A percentile compares a stretch with the other conserved stretches of the same genome.
phyloP scores from a whole-genome alignment of 164 flowering plant species.

The Aristolochia fimbriata region DNA sequence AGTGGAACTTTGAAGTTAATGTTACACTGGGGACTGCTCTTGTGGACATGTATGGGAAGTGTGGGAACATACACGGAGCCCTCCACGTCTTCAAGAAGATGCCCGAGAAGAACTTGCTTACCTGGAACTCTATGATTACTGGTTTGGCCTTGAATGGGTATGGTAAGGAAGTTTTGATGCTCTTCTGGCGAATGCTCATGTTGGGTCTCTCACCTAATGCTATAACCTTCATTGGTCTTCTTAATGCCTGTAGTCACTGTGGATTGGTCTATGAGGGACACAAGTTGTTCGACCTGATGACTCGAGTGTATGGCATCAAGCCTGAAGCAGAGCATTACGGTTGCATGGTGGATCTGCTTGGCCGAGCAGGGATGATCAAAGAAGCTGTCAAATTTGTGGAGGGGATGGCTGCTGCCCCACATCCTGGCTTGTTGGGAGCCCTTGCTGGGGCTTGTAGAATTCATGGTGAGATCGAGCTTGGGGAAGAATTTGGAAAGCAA shows the following conservation, averaged over 20 bases:
- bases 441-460: constrained; percentile 26
- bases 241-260: constrained; percentile 27
- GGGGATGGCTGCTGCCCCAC: constrained; percentile 21
- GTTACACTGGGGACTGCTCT: constrained; percentile 18
- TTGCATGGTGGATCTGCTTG: constrained; percentile 31
- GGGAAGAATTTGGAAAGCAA: constrained; percentile 21
- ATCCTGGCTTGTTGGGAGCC: constrained; percentile 30
- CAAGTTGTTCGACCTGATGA: constrained; percentile 16
- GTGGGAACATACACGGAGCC: constrained; percentile 21
- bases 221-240: constrained; percentile 19
- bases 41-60: constrained; percentile 27
- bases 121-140: constrained; percentile 26
- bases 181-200: constrained; percentile 19
- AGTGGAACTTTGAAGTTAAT: constrained; percentile 9
- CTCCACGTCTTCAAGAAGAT: constrained; percentile 16
- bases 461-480: constrained; percentile 25
- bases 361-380: constrained; percentile 24
- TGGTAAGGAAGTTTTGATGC: constrained; percentile 18
- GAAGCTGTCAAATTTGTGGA: constrained; percentile 25
- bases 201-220: constrained; percentile 16
- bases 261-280: constrained; percentile 24
- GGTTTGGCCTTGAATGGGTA: constrained; percentile 23
- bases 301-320: constrained; percentile 12
- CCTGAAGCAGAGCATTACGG: constrained; percentile 25
- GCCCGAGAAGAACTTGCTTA: constrained; percentile 17